Conservation (phyloP, 2,329 filamentous ascomycete species). For the Daldinia sp. region DNA sequence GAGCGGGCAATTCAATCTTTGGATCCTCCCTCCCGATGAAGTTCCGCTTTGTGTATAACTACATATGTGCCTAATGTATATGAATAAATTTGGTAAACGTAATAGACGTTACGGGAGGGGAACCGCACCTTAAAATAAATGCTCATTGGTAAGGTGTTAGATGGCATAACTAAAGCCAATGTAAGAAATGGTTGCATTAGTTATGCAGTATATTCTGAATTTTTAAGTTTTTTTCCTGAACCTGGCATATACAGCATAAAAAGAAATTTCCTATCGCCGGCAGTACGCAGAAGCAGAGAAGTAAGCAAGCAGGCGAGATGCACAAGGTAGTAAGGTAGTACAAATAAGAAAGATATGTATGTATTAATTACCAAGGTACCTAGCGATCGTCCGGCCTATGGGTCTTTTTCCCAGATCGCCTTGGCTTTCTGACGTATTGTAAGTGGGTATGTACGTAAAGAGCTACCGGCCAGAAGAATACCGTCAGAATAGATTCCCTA, state of each 20-base stretch:
- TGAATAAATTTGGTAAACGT: conserved; percentile 2
- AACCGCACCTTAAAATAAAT: no score
- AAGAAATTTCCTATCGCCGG: not conserved
- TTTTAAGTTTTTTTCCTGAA: not conserved
- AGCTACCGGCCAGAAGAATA: not conserved
- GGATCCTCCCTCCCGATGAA: conserved; percentile 6
- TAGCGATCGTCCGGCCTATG: conserved; percentile 17
- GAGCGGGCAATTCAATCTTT: not conserved
- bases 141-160: not conserved
- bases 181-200: not conserved
- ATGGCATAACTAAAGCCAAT: not conserved
- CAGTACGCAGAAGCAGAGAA: not conserved
- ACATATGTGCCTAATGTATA: no score
- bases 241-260: not conserved
- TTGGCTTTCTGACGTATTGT: conserved; percentile 24
- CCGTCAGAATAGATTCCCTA: no score
- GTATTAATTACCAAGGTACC: conserved; percentile 6
- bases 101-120: not conserved
- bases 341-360: conserved; percentile 3
- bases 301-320: not conserved
- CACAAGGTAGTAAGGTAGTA: conserved; percentile 9
- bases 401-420: conserved; percentile 19
- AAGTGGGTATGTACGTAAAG: conserved; percentile 23
- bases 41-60: not conserved
- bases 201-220: not conserved